Evolutionary conservation across 306 rosid genomes (phyloP).

Genomic region (Quercus dentata): DNA sequence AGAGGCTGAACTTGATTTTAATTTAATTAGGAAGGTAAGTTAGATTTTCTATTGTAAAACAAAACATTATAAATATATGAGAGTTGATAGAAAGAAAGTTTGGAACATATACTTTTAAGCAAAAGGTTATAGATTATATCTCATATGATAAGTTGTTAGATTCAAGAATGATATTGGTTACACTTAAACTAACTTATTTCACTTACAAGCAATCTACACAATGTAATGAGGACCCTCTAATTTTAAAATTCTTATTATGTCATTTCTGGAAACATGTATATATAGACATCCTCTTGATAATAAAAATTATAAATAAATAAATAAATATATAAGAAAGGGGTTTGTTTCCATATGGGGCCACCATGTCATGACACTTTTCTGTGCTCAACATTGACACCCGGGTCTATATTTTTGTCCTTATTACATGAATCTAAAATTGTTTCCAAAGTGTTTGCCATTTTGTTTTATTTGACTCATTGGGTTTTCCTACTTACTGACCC

Average conservation of each 20-base stretch:
- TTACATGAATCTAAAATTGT: not conserved
- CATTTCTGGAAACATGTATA: not conserved
- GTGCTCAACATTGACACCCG: not conserved
- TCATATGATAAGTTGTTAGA: not conserved
- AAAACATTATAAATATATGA: not conserved
- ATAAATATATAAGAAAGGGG: not conserved
- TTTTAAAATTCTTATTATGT: slow-evolving; percentile 1
- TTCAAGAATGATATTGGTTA: slow-evolving; percentile 4
- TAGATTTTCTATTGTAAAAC: slow-evolving; percentile 11
- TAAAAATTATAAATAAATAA: not conserved
- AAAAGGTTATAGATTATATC: not conserved
- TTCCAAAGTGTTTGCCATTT: not conserved
- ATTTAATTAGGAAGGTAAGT: slow-evolving; percentile 71
- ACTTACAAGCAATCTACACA: not conserved
- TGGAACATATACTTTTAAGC: not conserved
- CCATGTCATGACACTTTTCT: slow-evolving; percentile 12
- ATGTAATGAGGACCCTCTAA: not conserved
- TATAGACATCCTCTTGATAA: not conserved
- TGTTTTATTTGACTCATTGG: not conserved
- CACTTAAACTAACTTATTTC: slow-evolving; percentile 1
- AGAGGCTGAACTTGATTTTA: slow-evolving; percentile 76
- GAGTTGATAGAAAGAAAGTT: not conserved
- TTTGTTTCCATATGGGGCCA: slow-evolving; percentile 12
- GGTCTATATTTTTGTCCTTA: slow-evolving; percentile 8
- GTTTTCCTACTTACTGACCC: not conserved